Evolutionary conservation across 495 filamentous ascomycete genomes (phyloP).

Genomic region (Neurospora sp.): DNA sequence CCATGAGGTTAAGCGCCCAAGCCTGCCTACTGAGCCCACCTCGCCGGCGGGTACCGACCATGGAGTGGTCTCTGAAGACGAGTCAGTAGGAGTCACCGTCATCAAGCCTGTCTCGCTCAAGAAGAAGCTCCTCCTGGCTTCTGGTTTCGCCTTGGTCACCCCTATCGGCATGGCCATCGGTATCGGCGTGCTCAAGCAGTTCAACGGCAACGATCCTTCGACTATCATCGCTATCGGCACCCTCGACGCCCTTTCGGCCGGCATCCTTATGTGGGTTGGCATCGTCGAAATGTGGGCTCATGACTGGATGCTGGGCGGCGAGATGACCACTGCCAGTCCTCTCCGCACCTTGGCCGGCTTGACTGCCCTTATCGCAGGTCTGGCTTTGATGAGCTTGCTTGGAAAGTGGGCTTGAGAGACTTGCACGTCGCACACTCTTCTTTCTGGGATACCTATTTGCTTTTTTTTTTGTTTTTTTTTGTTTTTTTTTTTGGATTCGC

Average conservation of each 20-base stretch:
- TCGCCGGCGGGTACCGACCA: neutral
- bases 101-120: constrained; percentile 15
- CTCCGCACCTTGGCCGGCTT: constrained; percentile 13
- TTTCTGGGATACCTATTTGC: constrained; percentile 1
- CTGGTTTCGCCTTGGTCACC: constrained; percentile 44
- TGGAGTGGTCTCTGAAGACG: neutral
- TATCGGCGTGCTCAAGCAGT: constrained; percentile 39
- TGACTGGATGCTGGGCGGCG: constrained; percentile 40
- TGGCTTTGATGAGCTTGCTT: constrained; percentile 24
- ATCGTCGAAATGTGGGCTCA: constrained; percentile 49
- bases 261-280: constrained; percentile 50
- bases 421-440: neutral
- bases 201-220: constrained; percentile 45
- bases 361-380: constrained; percentile 11
- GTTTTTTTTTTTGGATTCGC: neutral
- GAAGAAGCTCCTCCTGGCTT: constrained; percentile 38
- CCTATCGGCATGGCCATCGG: constrained; percentile 52
- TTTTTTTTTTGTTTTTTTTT: neutral
- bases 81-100: neutral
- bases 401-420: constrained; percentile 23
- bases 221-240: constrained; percentile 50
- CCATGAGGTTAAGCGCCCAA: neutral
- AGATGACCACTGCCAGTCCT: constrained; percentile 15
- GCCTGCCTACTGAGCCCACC: constrained; percentile 1
- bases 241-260: constrained; percentile 45